phyloP scores from a whole-genome alignment of 805 yeast genomes.

The Isabelozyma pseudorhagii region DNA sequence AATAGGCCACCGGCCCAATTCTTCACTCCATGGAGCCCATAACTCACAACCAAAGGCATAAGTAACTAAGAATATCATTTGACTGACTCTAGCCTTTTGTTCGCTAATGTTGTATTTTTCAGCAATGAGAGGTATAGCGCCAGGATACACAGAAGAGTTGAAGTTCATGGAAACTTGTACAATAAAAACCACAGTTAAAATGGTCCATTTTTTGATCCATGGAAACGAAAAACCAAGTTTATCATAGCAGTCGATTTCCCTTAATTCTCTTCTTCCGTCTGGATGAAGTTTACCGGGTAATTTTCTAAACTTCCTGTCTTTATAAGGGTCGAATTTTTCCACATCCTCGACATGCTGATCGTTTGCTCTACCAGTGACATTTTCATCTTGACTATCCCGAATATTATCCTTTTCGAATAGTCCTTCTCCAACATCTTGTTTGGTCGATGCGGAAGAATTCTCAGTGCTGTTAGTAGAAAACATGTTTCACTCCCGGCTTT shows the following conservation, averaged over 20 bases:
- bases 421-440: neutral
- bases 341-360: neutral
- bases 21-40: slow-evolving; percentile 37
- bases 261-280: slow-evolving; percentile 24
- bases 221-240: slow-evolving; percentile 32
- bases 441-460: neutral
- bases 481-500: neutral
- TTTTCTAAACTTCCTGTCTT: neutral
- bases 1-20: slow-evolving; percentile 31
- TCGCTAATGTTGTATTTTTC: slow-evolving; percentile 18
- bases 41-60: slow-evolving; percentile 33
- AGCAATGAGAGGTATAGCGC: slow-evolving; percentile 17
- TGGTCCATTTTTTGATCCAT: slow-evolving; percentile 29
- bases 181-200: slow-evolving; percentile 31
- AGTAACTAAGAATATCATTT: slow-evolving; percentile 26
- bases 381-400: neutral
- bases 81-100: slow-evolving; percentile 22
- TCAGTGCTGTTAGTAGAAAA: neutral
- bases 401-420: neutral
- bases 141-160: slow-evolving; percentile 33
- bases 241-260: slow-evolving; percentile 34
- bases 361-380: neutral
- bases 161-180: slow-evolving; percentile 42
- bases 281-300: slow-evolving; percentile 15
- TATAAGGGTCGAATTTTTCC: neutral